A percentile compares a stretch with the other conserved stretches of the same genome.
These are phyloP conservation scores for Wolfiporia cocos DNA, from an alignment of 1,284 basidiomycete genomes.

Conservation along the genomic window DNA sequence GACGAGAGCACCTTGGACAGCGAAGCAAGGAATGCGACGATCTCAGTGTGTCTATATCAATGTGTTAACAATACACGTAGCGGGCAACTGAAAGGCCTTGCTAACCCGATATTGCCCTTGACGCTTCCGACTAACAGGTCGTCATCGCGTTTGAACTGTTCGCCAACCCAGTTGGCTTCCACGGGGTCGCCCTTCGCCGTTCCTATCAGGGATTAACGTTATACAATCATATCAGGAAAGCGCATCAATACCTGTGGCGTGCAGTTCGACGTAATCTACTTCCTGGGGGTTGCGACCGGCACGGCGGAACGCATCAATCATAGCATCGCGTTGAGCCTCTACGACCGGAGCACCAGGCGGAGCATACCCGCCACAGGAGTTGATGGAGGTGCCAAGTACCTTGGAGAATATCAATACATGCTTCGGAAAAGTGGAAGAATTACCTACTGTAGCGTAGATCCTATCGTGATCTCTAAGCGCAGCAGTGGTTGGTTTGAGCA, in stretches of 20 bases:
- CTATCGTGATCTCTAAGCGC: conserved; percentile 22
- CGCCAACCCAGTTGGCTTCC: conserved; percentile 43
- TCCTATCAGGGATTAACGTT: conserved; percentile 17
- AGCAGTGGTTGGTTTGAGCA: conserved; percentile 20
- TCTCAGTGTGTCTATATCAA: conserved; percentile 37
- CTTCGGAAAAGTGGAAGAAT: neutral
- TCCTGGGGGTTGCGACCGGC: conserved; percentile 27
- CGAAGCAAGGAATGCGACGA: conserved; percentile 36
- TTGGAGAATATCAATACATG: conserved; percentile 10
- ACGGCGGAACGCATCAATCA: conserved; percentile 25
- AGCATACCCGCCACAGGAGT: conserved; percentile 29
- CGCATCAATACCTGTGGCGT: conserved; percentile 35
- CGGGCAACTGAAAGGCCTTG: conserved; percentile 5
- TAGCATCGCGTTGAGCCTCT: conserved; percentile 29
- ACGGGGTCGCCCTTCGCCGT: conserved; percentile 43
- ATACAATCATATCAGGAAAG: neutral
- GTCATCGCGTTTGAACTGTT: conserved; percentile 25
- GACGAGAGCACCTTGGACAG: conserved; percentile 36
- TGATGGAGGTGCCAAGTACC: conserved; percentile 36
- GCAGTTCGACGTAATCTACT: conserved; percentile 43
- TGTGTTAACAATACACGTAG: conserved; percentile 28
- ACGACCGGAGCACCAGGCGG: conserved; percentile 34
- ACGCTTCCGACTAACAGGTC: conserved; percentile 36
- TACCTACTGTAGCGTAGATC: conserved; percentile 22
- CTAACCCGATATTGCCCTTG: conserved; percentile 40